Base-by-base conservation (phyloP, 208 protist species). In the Trypanosoma grayi region DNA sequence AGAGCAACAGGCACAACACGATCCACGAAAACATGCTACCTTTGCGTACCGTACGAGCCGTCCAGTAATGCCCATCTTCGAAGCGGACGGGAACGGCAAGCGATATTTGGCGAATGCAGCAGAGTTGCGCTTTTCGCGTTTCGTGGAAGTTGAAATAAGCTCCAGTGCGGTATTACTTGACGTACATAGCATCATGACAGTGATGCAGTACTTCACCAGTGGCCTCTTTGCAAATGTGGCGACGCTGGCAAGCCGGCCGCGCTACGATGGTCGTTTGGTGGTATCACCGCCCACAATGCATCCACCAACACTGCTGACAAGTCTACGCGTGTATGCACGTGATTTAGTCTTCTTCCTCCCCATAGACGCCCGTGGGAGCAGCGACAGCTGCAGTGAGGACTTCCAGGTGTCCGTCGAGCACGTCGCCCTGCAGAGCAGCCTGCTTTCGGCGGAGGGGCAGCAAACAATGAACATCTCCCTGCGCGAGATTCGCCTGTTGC, bases 1-100 rank as follows among this genome's bases (percentile, higher is more conserved):
- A 31, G 20, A 3, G 40, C 20, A 6, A 43, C 18, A 9, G 13
- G 24, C 11, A 28, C 48, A 40, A 11, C 28, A 34, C 28, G 28
- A 54, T 16, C 40, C 25, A 33, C 28, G 30, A 18, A 60, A 74
- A 6, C 88, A 94, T 50, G 54, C 93, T 4, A 51, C 36, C 40
- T 84, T 95, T 71, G 64, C 79, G 16, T 95, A 85, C 50, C 73
- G 81, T 54, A 86, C 77, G 22, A 80, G 73, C 25, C 68, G 71
- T 2, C 89, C 89, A 18, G 79, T 92, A 44, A 85, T 89, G 78
- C 85, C 89, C 0, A 66, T 92, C 31, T 95, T 92, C 43, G 65
- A 60, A 22, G 53, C 72, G 24, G 60, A 70, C 59, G 61, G 63
- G 30, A 75, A 67, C 25, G 89, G 77, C 16, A 77, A 77, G 53